A percentile compares a stretch with the other conserved stretches of the same genome.
phyloP scores from a whole-genome alignment of 1,284 basidiomycete species.

The Phylloporus gajari region DNA sequence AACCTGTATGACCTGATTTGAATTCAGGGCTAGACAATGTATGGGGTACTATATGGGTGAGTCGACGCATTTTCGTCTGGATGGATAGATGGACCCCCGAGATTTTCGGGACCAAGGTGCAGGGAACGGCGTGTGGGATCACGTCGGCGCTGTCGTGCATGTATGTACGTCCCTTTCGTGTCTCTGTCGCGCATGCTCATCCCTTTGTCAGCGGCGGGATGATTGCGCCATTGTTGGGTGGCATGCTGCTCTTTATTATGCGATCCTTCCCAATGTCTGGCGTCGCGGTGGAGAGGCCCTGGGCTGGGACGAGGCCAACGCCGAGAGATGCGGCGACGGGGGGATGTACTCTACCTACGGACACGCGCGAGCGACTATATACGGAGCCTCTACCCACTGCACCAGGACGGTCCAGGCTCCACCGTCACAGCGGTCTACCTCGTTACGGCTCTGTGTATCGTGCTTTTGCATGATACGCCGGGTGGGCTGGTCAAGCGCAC shows the following conservation, averaged over 20 bases:
- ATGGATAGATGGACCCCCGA: too few relatives aligned
- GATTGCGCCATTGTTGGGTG: slow-evolving; percentile 87
- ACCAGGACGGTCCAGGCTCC: too few relatives aligned
- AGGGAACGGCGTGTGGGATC: slow-evolving; percentile 91
- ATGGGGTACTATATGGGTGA: slow-evolving; percentile 86
- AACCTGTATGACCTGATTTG: neutral
- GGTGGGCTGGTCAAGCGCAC: slow-evolving; percentile 18
- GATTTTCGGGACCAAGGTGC: slow-evolving; percentile 68
- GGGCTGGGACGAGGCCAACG: too few relatives aligned
- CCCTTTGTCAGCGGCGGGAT: too few relatives aligned
- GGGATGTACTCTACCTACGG: too few relatives aligned
- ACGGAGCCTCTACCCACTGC: too few relatives aligned
- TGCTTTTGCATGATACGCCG: slow-evolving; percentile 63
- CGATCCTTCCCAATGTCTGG: slow-evolving; percentile 83
- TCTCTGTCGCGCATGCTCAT: too few relatives aligned
- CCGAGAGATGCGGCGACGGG: too few relatives aligned
- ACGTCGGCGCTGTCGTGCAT: slow-evolving; percentile 51
- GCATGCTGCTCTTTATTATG: slow-evolving; percentile 78
- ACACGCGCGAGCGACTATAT: too few relatives aligned
- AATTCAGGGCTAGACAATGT: slow-evolving; percentile 73
- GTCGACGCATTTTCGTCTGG: slow-evolving; percentile 11
- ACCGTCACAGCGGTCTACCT: slow-evolving; percentile 76
- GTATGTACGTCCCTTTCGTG: too few relatives aligned
- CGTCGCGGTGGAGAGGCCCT: too few relatives aligned
- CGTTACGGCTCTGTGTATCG: slow-evolving; percentile 72